These are phyloP conservation scores for Dactylis glomerata DNA, from an alignment of 176 grass and related monocot genomes.

Conservation along the genomic window DNA sequence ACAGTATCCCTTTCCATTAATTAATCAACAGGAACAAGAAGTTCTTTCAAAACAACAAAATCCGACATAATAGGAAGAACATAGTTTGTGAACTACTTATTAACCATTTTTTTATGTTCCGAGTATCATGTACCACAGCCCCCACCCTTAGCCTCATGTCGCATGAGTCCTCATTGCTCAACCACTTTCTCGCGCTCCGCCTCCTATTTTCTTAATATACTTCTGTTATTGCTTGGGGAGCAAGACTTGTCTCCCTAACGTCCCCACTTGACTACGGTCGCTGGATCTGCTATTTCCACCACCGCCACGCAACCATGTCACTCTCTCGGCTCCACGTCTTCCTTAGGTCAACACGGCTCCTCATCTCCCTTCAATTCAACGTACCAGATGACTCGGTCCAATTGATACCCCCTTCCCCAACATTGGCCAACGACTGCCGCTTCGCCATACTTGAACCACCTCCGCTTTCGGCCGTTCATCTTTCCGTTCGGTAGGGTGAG, in stretches of 20 bases:
- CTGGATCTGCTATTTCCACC: background rate
- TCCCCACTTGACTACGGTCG: background rate
- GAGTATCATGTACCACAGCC: background rate
- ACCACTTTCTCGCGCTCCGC: background rate
- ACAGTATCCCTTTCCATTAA: too few relatives aligned
- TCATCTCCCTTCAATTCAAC: background rate
- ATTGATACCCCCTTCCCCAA: background rate
- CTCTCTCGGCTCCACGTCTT: too few relatives aligned
- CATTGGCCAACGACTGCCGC: background rate
- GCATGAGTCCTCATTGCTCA: background rate
- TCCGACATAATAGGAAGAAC: too few relatives aligned
- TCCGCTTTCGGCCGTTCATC: background rate
- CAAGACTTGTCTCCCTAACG: background rate
- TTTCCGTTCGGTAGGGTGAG: background rate
- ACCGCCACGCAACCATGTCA: background rate
- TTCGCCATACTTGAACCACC: background rate
- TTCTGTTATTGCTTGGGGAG: background rate
- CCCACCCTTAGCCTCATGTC: background rate
- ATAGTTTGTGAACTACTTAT: background rate
- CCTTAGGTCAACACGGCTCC: too few relatives aligned
- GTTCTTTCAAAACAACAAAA: too few relatives aligned
- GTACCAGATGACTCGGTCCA: background rate
- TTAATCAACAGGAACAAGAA: too few relatives aligned
- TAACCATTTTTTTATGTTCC: background rate
- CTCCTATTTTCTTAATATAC: background rate